Base-by-base conservation (phyloP, 495 filamentous ascomycete species). In the Wilcoxina mikolae region DNA sequence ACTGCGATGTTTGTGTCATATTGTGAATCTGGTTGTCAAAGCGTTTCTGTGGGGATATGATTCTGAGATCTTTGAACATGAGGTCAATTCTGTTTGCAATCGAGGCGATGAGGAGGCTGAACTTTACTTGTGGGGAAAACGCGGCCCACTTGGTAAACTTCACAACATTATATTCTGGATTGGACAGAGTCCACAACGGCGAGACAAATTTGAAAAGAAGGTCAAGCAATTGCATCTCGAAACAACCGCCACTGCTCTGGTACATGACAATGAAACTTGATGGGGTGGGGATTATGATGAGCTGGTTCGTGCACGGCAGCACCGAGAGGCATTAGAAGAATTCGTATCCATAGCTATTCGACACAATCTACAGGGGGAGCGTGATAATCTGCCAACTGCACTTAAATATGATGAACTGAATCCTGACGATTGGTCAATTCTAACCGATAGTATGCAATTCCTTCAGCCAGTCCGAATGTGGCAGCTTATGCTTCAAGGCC, bases 361-460 rank as follows among this genome's bases (percentile, higher is more conserved):
- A 9, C 31, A n/a, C n/a, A n/a, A n/a, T n/a, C n/a, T n/a, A n/a
- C n/a, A n/a, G n/a, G n/a, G n/a, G n/a, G n/a, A n/a, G n/a, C n/a
- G n/a, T n/a, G n/a, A n/a, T n/a, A n/a, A n/a, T 35, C 7, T 15
- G 7, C 7, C 5, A 17, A 5, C 11, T 44, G 20, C 41, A n/a
- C 41, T 44, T 44, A 17, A 12, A 10, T 5, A 5, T 5, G 41
- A 44, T 17, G 7, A 17, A 9, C 18, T 44, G 18, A n/a, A 5
- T 2, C 11, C 22, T 1, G 27, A 17, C 5, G 53, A 61, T 42
- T 60, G 57, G 57, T 3, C 27, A 28, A 17, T 51, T 25, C 20
- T 60, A 15, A 10, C 39, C 38, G 25, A 27, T 25, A 47, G 60
- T 2, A 46, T 25, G 9, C 10, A 54, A 28, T 27, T 59, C n/a